Conservation (phyloP, 2,329 filamentous ascomycete genomes). For the Aschersonia sp. region DNA sequence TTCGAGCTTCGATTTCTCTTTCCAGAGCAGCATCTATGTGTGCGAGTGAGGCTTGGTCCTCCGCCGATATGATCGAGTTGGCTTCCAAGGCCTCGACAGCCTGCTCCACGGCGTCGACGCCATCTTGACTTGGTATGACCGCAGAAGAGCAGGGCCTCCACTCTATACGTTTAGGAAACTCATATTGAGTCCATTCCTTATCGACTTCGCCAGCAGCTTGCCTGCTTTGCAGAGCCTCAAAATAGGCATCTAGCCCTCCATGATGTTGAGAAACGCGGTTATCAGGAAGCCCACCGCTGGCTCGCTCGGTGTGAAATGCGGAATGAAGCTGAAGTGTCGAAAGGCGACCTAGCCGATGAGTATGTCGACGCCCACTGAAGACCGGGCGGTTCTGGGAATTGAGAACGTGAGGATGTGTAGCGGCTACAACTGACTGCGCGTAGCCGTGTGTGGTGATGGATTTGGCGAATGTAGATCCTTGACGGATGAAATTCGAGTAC, state of each 20-base stretch:
- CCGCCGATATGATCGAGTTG: slow-evolving; percentile 21
- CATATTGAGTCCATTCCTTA: slow-evolving; percentile 82
- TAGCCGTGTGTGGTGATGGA: slow-evolving; percentile 95
- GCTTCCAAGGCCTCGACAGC: slow-evolving; percentile 19
- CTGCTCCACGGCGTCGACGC: slow-evolving; percentile 21
- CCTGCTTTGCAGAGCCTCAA: slow-evolving; percentile 74
- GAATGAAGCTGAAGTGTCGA: slow-evolving; percentile 54
- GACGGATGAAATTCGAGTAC: slow-evolving; percentile 78
- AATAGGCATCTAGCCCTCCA: slow-evolving; percentile 75
- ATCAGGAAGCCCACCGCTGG: slow-evolving; percentile 36
- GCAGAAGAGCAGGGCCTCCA: slow-evolving; percentile 57
- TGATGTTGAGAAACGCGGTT: slow-evolving; percentile 39
- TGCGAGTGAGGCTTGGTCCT: slow-evolving; percentile 49
- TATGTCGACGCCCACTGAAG: slow-evolving; percentile 41
- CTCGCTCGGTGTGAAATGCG: slow-evolving; percentile 53
- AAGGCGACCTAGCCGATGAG: slow-evolving; percentile 38
- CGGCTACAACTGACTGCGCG: slow-evolving; percentile 93
- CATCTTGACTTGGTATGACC: slow-evolving; percentile 45
- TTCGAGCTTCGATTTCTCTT: slow-evolving; percentile 53
- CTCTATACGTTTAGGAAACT: slow-evolving; percentile 77
- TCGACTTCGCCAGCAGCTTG: slow-evolving; percentile 50
- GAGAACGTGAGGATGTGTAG: slow-evolving; percentile 66
- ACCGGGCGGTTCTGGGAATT: slow-evolving; percentile 56
- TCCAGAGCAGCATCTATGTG: slow-evolving; percentile 77
- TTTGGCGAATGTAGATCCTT: slow-evolving; percentile 75